A percentile compares a stretch with the other conserved stretches of the same genome.
These are phyloP conservation scores for Mediolabrus comicus DNA, from an alignment of 108 stramenopile species.

Conservation along the genomic window DNA sequence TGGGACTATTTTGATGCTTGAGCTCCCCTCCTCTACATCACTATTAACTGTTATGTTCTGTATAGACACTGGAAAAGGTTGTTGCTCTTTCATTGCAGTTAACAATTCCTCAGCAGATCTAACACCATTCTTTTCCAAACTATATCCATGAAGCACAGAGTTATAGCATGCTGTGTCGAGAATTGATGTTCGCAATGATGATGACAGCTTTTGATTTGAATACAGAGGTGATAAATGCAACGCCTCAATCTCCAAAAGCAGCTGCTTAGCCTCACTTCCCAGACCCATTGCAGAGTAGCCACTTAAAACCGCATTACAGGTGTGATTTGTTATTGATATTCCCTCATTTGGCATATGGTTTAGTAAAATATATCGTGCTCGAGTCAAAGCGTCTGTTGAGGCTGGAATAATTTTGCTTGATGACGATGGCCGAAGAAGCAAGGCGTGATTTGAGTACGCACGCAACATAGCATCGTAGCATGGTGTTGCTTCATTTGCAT, in stretches of 20 bases:
- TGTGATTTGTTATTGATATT: slow-evolving; percentile 22
- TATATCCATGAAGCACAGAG: slow-evolving; percentile 25
- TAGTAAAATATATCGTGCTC: slow-evolving; percentile 22
- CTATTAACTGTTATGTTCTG: not conserved
- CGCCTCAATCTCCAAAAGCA: slow-evolving; percentile 22
- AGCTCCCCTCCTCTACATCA: not conserved
- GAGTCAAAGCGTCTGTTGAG: slow-evolving; percentile 1
- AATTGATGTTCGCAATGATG: not conserved
- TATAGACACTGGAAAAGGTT: not conserved
- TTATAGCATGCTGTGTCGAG: slow-evolving; percentile 39
- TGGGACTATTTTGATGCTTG: slow-evolving; percentile 5
- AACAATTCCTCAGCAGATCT: slow-evolving; percentile 17
- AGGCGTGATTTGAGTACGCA: not conserved
- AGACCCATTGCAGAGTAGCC: slow-evolving; percentile 32
- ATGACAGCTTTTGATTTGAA: not conserved
- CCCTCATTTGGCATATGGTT: slow-evolving; percentile 31
- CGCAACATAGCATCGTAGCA: slow-evolving; percentile 36
- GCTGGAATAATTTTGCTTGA: not conserved
- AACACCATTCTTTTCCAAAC: not conserved
- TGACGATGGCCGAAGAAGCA: not conserved
- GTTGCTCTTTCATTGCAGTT: slow-evolving; percentile 9
- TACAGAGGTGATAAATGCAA: not conserved
- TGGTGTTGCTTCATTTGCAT: slow-evolving; percentile 16
- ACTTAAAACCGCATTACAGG: slow-evolving; percentile 25
- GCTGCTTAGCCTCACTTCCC: slow-evolving; percentile 25